Base-by-base conservation (phyloP, 139 green algal genomes). In the Edaphochlamys debaryana region DNA sequence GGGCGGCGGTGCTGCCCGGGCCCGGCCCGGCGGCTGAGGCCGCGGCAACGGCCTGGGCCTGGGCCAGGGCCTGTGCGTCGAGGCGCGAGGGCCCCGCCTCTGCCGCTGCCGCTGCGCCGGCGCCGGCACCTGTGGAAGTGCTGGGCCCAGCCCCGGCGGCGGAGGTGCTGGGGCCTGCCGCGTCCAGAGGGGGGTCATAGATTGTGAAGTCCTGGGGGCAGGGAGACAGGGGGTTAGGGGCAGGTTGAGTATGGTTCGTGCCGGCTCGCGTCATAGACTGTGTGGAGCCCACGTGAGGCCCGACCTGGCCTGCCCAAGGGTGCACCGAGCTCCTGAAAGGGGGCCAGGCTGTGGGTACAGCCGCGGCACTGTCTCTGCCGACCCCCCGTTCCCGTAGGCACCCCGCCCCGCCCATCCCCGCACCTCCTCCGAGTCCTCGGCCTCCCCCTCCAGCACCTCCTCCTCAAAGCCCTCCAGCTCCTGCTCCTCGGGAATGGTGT, bases 391-490 rank as follows among this genome's bases (percentile, higher is more conserved):
- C n/a, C n/a, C n/a, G n/a, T n/a, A n/a, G n/a, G n/a, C n/a, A n/a
- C n/a, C n/a, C n/a, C n/a, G n/a, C n/a, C n/a, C n/a, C n/a, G n/a
- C n/a, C n/a, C n/a, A n/a, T n/a, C n/a, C n/a, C n/a, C n/a, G n/a
- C n/a, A n/a, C n/a, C n/a, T 81, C 56, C 38, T 42, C 82, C 11
- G 58, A 60, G 27, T 76, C 75, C 13, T 76, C 63, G 19, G 23
- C 72, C 23, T 22, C 73, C 4, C 45, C 72, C 0, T 60, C 79
- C 0, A n/a, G n/a, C 1, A 23, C 20, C 11, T 34, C 45, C n/a
- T 66, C 50, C 4, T 85, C 79, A 68, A 70, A 77, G 52, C 68
- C 79, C 67, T 85, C 79, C 3, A 79, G 68, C 82, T 87, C 73
- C 42, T 79, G 58, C 13, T 70, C 82, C 66, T 87, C 74, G 4